Evolutionary conservation across 225 moss, liverwort and hornwort genomes (phyloP).

Genomic region (Straminergon stramineum): DNA sequence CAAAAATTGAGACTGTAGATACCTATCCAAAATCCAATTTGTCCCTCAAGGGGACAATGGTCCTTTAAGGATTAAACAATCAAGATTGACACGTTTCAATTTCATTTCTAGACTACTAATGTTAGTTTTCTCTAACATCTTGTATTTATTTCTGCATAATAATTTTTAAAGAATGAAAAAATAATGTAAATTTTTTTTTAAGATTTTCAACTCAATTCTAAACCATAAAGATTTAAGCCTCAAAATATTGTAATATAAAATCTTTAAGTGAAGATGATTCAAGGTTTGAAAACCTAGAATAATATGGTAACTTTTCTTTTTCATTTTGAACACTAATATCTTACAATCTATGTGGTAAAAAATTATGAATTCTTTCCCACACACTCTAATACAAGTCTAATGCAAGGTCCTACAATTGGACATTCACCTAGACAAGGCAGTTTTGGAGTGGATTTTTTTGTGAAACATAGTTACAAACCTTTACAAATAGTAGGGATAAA

Average conservation of each 20-base stretch:
- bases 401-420: neutral
- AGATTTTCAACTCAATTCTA: neutral
- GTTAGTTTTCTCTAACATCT: neutral
- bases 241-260: neutral
- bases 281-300: neutral
- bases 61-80: neutral
- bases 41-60: too few relatives aligned
- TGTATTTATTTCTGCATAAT: neutral
- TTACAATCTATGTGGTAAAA: neutral
- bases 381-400: neutral
- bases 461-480: neutral
- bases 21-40: too few relatives aligned
- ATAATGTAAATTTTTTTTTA: neutral
- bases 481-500: neutral
- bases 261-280: neutral
- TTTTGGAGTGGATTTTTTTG: neutral
- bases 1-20: too few relatives aligned
- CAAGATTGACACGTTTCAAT: too few relatives aligned
- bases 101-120: neutral
- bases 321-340: neutral
- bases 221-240: neutral
- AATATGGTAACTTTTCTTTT: neutral
- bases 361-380: neutral
- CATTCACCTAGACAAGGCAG: rapidly evolving
- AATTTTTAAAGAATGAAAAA: neutral